These are phyloP conservation scores for Saccharomyces pastorianus DNA, from an alignment of 1,139 yeast species.

Conservation along the genomic window DNA sequence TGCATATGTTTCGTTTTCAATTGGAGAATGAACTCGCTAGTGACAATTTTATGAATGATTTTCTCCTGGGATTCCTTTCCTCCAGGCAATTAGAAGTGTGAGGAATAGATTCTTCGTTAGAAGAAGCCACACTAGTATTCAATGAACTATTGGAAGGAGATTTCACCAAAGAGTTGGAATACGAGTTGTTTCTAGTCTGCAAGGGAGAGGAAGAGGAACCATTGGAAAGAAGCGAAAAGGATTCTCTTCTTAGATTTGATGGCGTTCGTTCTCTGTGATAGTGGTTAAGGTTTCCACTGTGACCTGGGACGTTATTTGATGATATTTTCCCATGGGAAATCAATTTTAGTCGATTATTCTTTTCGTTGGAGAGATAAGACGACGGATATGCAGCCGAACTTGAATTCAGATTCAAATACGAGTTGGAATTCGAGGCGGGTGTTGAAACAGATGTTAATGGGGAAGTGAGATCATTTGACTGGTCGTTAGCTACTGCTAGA, in stretches of 20 bases:
- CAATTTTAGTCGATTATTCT: neutral
- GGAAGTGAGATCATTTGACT: slow-evolving; percentile 1
- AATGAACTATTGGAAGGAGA: neutral
- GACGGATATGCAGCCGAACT: neutral
- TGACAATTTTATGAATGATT: slow-evolving; percentile 23
- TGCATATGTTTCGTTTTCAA: neutral
- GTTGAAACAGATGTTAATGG: slow-evolving; percentile 2
- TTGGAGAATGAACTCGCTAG: slow-evolving; percentile 20
- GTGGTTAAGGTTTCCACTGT: neutral
- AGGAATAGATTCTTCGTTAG: neutral
- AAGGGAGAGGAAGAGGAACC: neutral
- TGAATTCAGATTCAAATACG: neutral
- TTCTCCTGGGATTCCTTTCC: slow-evolving; percentile 9
- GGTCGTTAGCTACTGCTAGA: slow-evolving; percentile 9
- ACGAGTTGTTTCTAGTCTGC: neutral
- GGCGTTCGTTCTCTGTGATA: neutral
- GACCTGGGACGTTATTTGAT: neutral
- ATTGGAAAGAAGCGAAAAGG: neutral
- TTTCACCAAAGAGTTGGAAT: slow-evolving; percentile 1
- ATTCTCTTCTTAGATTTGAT: neutral
- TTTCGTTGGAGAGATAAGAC: neutral
- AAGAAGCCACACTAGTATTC: neutral
- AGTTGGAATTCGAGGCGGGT: neutral
- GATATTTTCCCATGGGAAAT: neutral
- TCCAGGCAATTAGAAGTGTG: neutral